phyloP scores from a whole-genome alignment of 1,139 yeast species.

The Pichia sp. region DNA sequence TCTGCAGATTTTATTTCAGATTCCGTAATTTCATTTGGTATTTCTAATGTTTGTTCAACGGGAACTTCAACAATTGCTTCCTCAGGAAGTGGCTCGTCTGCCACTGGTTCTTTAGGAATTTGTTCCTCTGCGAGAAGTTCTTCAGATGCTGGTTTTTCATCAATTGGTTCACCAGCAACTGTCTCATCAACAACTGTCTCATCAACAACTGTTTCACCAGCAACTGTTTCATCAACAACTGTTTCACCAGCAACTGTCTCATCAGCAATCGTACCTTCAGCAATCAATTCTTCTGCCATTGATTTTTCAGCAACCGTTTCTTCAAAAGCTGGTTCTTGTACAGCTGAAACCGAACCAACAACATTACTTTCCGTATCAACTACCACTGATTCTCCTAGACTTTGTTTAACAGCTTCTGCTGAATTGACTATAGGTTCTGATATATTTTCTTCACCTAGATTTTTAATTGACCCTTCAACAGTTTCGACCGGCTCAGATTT shows the following conservation, averaged over 20 bases:
- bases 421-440: too few species aligned
- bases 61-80: background rate
- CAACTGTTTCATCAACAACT: background rate
- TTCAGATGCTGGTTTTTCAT: slow-evolving; percentile 8
- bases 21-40: slow-evolving; percentile 8
- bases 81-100: too few species aligned
- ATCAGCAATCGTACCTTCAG: background rate
- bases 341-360: too few species aligned
- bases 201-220: too few species aligned
- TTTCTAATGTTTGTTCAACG: background rate
- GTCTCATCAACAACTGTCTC: background rate
- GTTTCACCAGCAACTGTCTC: background rate
- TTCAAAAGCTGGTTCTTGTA: slow-evolving; percentile 9
- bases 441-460: too few species aligned
- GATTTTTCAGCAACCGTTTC: background rate
- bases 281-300: background rate
- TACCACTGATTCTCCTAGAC: too few species aligned
- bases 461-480: slow-evolving; percentile 6
- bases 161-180: background rate
- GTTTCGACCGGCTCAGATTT: too few species aligned
- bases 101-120: background rate
- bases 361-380: too few species aligned
- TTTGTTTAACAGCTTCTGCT: slow-evolving; percentile 2
- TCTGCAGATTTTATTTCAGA: background rate
- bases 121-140: background rate